Evolutionary conservation across 352 stramenopile species (phyloP), one percentile per base, ranked within the genome.

Genomic region (Ochromonadaceae sp.): DNA sequence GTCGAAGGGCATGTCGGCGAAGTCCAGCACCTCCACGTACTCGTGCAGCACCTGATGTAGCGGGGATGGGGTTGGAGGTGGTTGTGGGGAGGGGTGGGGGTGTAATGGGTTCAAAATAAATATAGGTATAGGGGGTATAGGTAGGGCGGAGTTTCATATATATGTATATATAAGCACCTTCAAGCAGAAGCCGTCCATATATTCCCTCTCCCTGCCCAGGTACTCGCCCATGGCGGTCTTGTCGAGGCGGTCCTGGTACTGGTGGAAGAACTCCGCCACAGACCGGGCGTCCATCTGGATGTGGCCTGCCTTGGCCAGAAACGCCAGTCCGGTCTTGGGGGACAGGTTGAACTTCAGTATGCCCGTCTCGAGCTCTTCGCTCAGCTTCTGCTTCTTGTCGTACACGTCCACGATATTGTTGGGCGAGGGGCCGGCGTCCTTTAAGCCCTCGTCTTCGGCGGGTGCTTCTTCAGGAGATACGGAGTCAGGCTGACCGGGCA

Each of bases 171-270:
- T n/a, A n/a, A n/a, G n/a, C n/a, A 78, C 67, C 43, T 74, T 66
- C 32, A 91, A 73, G 52, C 83, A 90, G 49, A 92, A 92, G 0
- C 83, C 84, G 47, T 83, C 79, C 69, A 95, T 83, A 71, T 96
- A 98, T 60, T 96, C 86, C 42, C 88, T 81, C 67, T 97, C 91
- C 63, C 93, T 86, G 30, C 92, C 92, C 5, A 99, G 75, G 65
- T 96, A 98, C 52, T 98, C 93, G 65, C 93, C 93, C 42, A 98
- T 91, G 56, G 82, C 79, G 9, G 92, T 97, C 78, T 98, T 99
- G 70, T 98, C 86, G 32, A 99, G 79, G 43, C 83, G 82, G 44
- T 87, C 81, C 47, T 81, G 83, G 65, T 95, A 81, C 25, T 91
- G 74, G n/a, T 89, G 72, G 25, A 99, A 73, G 68, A 95, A 97